Base-by-base conservation (phyloP, 768 basidiomycete genomes). In the Boletus rubroflammeus region DNA sequence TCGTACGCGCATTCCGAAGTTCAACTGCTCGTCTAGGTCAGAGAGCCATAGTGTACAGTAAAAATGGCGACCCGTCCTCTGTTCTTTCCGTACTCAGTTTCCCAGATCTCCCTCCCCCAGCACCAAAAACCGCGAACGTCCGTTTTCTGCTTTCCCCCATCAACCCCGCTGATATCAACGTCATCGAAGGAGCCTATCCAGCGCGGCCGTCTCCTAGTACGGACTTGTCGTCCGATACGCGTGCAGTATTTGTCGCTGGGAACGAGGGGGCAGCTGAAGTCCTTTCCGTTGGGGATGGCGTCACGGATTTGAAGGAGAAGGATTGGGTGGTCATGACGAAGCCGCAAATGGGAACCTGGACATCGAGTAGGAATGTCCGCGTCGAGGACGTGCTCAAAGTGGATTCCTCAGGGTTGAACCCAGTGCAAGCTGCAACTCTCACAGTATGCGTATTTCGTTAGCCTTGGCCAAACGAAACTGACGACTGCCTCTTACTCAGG, bases 111-210 rank as follows among this genome's bases (percentile, higher is more conserved):
- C 74, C 81, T 8, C 63, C 77, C 0, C 87, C 89, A 2, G 62
- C 75, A 6, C 74, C 81, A n/a, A 70, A 75, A 52, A 79, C 84
- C 1, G 70, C 84, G 34, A 89, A 88, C 65, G 66, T 93, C 66
- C 78, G 76, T 57, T 82, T 87, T 65, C 72, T 87, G 13, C 77
- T 90, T 21, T 78, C 88, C 6, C 87, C 90, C 9, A 81, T 93
- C 53, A 92, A 93, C 66, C 90, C 90, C 4, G 83, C 90, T 15
- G 91, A 93, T 56, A 68, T 90, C 65, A 92, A 91, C 56, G 85
- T 87, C 51, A 77, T 92, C 34, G 84, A 92, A 66, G 90, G 90
- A 15, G 81, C 88, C n/a, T 93, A 92, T 63, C 91, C 91, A 0
- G 65, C 79, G 9, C 83, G 81, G 55, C 86, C 88, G 0, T 65